phyloP scores from a whole-genome alignment of 176 grass and related monocot genomes.

The Luzula sylvatica region DNA sequence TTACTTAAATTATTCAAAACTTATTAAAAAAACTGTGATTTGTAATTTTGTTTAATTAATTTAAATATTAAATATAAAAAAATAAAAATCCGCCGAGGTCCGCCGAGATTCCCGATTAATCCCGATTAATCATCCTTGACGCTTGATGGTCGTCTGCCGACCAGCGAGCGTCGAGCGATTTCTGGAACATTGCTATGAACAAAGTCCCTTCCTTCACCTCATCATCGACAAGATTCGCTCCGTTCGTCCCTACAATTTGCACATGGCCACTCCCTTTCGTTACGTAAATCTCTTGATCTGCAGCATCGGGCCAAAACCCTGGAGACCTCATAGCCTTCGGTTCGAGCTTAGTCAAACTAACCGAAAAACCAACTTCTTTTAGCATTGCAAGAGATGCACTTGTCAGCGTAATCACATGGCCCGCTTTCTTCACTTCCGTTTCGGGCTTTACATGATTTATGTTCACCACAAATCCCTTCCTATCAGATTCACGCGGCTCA shows the following conservation, averaged over 20 bases:
- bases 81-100: too few species aligned
- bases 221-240: background rate
- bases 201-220: constrained; percentile 7
- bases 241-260: background rate
- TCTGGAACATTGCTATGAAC: too few species aligned
- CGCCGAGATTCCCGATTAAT: too few species aligned
- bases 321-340: background rate
- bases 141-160: too few species aligned
- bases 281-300: constrained; percentile 23
- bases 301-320: constrained; percentile 6
- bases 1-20: too few species aligned
- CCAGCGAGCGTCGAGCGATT: too few species aligned
- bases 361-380: background rate
- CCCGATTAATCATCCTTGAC: too few species aligned
- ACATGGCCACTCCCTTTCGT: constrained; percentile 11
- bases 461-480: constrained; percentile 14
- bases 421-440: background rate
- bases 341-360: constrained; percentile 11
- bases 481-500: constrained; percentile 10
- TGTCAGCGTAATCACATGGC: background rate
- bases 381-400: background rate
- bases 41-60: too few species aligned
- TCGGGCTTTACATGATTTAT: background rate
- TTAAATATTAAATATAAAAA: too few species aligned
- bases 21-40: too few species aligned